Conservation (phyloP, 2,329 filamentous ascomycete species). For the Penicillium sclerotigenum region DNA sequence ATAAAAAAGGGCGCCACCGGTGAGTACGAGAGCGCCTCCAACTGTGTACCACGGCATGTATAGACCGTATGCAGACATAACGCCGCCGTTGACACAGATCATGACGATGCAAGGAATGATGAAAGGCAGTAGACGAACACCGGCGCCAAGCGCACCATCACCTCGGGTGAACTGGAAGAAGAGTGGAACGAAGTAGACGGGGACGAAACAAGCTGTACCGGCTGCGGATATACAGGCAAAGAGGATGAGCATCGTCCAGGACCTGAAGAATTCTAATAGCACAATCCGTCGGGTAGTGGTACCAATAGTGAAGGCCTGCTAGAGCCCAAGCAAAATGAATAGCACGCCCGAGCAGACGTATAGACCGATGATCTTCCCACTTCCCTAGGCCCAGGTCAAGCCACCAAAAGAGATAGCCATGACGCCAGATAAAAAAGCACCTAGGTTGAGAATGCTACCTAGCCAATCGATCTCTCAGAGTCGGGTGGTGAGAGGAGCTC, state of each 20-base stretch:
- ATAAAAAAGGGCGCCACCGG: conserved; percentile 7
- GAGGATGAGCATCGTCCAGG: too few species aligned
- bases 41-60: conserved; percentile 5
- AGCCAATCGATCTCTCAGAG: conserved; percentile 44
- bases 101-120: conserved; percentile 10
- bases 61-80: not conserved
- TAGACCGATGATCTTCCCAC: conserved; percentile 41
- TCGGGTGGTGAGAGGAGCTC: conserved; percentile 19
- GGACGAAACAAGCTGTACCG: too few species aligned
- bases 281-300: conserved; percentile 13
- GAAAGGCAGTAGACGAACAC: conserved; percentile 19
- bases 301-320: conserved; percentile 24
- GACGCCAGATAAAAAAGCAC: conserved; percentile 42
- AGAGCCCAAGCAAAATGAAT: conserved; percentile 45
- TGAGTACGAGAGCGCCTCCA: conserved; percentile 1
- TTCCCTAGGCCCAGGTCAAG: conserved; percentile 48
- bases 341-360: conserved; percentile 48
- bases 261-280: conserved; percentile 7
- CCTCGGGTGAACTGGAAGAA: too few species aligned
- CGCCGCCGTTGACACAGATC: conserved; percentile 1
- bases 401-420: conserved; percentile 55
- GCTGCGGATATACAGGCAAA: too few species aligned
- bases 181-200: too few species aligned
- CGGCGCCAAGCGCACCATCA: too few species aligned
- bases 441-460: conserved; percentile 46